Evolutionary conservation across 2,329 filamentous ascomycete species (phyloP).

Genomic region (Penicillium sp.): DNA sequence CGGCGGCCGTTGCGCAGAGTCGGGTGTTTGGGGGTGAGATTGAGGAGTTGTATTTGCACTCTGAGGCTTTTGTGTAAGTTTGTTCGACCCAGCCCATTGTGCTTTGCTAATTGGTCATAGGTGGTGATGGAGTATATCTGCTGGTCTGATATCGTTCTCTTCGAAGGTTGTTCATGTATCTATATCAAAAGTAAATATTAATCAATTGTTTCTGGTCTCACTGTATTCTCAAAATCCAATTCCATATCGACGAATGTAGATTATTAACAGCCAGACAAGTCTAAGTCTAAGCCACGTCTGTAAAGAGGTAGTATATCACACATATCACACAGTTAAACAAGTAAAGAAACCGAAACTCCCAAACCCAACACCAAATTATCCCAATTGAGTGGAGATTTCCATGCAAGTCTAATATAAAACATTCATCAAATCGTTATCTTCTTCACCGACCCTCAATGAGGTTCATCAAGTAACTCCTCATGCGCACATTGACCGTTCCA

Average conservation of each 20-base stretch:
- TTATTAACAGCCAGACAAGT: constrained; percentile 1
- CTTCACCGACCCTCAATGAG: constrained; percentile 50
- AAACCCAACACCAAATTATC: neutral
- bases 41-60: constrained; percentile 48
- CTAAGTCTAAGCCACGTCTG: neutral
- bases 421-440: neutral
- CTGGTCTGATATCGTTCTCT: neutral
- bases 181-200: neutral
- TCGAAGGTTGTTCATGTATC: neutral
- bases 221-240: neutral
- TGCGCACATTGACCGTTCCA: constrained; percentile 78
- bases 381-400: constrained; percentile 9
- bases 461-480: constrained; percentile 69
- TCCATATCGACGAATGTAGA: neutral
- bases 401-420: constrained; percentile 2
- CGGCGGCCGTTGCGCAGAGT: constrained; percentile 46
- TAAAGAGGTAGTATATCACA: neutral
- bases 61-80: constrained; percentile 51
- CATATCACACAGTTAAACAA: neutral
- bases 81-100: too few species aligned
- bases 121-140: constrained; percentile 10
- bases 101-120: constrained; percentile 4
- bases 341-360: neutral
- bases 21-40: constrained; percentile 34
- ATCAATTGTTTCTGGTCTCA: neutral